Evolutionary conservation across 1,284 basidiomycete species (phyloP), one percentile per base, ranked within the genome.

Genomic region (Nidula niveotomentosa): DNA sequence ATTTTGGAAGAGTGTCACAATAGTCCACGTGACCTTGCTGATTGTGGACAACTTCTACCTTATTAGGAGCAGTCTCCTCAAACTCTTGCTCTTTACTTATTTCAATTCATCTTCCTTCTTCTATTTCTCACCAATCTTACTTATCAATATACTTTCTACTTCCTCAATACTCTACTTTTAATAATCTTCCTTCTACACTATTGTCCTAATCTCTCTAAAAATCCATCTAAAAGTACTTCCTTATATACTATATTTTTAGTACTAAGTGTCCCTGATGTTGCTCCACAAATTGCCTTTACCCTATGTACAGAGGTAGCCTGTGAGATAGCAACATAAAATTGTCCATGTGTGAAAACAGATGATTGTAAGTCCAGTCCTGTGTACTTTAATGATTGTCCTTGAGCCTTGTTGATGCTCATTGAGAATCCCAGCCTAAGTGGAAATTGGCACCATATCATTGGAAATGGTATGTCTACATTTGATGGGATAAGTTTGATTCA

Each of bases 401-500:
- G 48, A 37, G 23, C n/a, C 12, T 49, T 49, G 48, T 49, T 49
- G n/a, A 49, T 49, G 6, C 13, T 10, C 23, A 49, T 34, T 34
- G 30, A 13, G 6, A 49, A 49, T 17, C 12, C 48, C 15, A 36
- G 23, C 12, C 5, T 1, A 13, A 49, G 10, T 10, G 48, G 48
- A 49, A 49, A 49, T 49, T 49, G 48, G 1, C 8, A 13, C 1
- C 1, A 1, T 13, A 6, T 49, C 7, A 49, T 8, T 35, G 23
- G 23, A 15, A 49, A 35, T 35, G 48, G n/a, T 23, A 47, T 47
- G 46, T 47, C 39, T 43, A 10, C 36, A 37, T 51, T 53, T 6
- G 58, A 53, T 41, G 68, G 62, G 0, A 53, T 60, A 0, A 73
- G 55, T 0, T 60, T 55, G 39, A 74, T 69, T 1, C 62, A 43